phyloP scores from a whole-genome alignment of 164 flowering plant genomes.

The Macadamia tetraphylla region DNA sequence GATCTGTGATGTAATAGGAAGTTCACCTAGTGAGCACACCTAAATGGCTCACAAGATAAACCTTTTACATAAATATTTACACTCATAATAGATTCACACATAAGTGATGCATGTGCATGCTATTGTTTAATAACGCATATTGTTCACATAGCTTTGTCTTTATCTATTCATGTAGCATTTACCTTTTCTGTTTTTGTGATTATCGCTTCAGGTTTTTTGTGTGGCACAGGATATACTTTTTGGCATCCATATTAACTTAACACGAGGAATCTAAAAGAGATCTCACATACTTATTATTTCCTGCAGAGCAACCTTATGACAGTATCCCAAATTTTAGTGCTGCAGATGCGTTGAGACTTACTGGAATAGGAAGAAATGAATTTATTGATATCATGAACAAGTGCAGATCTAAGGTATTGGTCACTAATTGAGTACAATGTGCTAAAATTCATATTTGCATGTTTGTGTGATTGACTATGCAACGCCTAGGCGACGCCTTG shows the following conservation, averaged over 20 bases:
- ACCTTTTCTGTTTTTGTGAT: background rate
- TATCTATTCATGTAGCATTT: background rate
- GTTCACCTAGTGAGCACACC: too few species aligned
- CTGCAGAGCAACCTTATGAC: constrained; percentile 98
- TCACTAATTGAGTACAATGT: background rate
- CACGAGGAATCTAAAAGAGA: background rate
- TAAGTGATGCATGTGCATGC: too few species aligned
- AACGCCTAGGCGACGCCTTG: too few species aligned
- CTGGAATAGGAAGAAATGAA: constrained; percentile 97
- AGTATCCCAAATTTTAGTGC: constrained; percentile 99
- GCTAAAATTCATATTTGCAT: too few species aligned
- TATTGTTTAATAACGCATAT: background rate
- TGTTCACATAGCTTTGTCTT: background rate
- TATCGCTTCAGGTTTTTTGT: background rate
- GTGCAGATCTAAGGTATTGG: constrained; percentile 91
- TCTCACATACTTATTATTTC: constrained; percentile 15
- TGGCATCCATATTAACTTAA: constrained; percentile 1
- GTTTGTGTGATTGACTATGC: too few species aligned
- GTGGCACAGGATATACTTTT: background rate
- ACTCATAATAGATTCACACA: too few species aligned
- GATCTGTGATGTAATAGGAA: too few species aligned
- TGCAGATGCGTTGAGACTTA: constrained; percentile 91
- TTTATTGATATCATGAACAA: constrained; percentile 99
- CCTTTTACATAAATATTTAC: too few species aligned
- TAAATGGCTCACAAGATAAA: too few species aligned